Conservation (phyloP, 1,284 basidiomycete genomes). For the Sporisorium iseilematis-ciliati region DNA sequence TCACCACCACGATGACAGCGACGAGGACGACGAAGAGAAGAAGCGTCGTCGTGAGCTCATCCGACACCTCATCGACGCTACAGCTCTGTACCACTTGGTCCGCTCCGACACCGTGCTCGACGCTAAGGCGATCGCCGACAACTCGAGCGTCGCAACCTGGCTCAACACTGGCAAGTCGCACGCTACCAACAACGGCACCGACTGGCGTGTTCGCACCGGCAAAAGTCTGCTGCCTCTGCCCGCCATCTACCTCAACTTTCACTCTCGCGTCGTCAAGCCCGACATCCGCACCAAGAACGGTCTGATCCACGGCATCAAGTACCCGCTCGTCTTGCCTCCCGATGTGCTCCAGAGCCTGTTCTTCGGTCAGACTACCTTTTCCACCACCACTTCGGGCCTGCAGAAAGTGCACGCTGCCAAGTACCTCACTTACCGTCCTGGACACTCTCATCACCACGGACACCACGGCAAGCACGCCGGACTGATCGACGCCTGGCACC, state of each 20-base stretch:
- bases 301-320: slow-evolving; percentile 76
- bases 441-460: slow-evolving; percentile 72
- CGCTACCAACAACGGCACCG: slow-evolving; percentile 72
- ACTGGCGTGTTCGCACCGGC: slow-evolving; percentile 75
- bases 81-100: slow-evolving; percentile 78
- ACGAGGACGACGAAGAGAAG: slow-evolving; percentile 73
- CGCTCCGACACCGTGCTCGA: slow-evolving; percentile 71
- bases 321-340: slow-evolving; percentile 77
- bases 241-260: slow-evolving; percentile 75
- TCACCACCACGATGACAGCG: slow-evolving; percentile 18
- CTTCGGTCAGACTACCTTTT: slow-evolving; percentile 73
- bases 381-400: slow-evolving; percentile 72
- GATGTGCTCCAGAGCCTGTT: slow-evolving; percentile 77
- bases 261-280: slow-evolving; percentile 73
- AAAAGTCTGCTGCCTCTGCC: slow-evolving; percentile 70
- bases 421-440: slow-evolving; percentile 66
- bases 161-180: slow-evolving; percentile 68
- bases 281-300: slow-evolving; percentile 74
- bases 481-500: slow-evolving; percentile 50
- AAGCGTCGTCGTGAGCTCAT: slow-evolving; percentile 73
- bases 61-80: slow-evolving; percentile 74
- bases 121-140: slow-evolving; percentile 73
- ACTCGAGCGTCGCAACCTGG: slow-evolving; percentile 76
- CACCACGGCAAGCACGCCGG: slow-evolving; percentile 68
- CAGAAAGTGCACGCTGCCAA: slow-evolving; percentile 31